A percentile compares a stretch with the other conserved stretches of the same genome.
phyloP scores from a whole-genome alignment of 768 basidiomycete species.

The Lactifluus pinguis region DNA sequence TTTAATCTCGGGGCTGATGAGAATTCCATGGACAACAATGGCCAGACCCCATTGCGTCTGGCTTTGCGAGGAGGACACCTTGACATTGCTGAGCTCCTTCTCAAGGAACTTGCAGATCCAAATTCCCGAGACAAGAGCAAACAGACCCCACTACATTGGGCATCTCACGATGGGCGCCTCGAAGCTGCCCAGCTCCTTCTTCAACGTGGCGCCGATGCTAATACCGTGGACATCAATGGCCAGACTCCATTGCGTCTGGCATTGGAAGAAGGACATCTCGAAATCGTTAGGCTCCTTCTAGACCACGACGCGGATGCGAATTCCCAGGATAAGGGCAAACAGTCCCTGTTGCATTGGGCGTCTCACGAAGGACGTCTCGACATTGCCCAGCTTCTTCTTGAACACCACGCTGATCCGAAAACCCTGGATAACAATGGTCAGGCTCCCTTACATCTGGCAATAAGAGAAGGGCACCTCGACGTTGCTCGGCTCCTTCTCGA shows the following conservation, averaged over 20 bases:
- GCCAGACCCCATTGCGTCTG: not conserved
- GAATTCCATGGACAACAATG: not conserved
- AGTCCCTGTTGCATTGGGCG: not conserved
- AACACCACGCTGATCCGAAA: not conserved
- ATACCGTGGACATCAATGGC: not conserved
- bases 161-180: not conserved
- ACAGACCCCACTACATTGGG: not conserved
- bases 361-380: not conserved
- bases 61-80: not conserved
- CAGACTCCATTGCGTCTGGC: not conserved
- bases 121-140: not conserved
- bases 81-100: not conserved
- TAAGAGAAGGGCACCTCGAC: not conserved
- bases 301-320: not conserved
- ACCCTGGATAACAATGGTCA: not conserved
- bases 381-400: not conserved
- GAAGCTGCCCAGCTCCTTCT: not conserved
- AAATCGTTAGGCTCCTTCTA: not conserved
- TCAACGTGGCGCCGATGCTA: not conserved
- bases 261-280: not conserved
- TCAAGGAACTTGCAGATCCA: not conserved
- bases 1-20: not conserved
- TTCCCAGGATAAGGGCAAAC: not conserved
- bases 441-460: not conserved
- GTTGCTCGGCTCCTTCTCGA: not conserved